These are phyloP conservation scores for Kwoniella botswanensis DNA, from an alignment of 768 basidiomycete genomes.

Conservation along the genomic window DNA sequence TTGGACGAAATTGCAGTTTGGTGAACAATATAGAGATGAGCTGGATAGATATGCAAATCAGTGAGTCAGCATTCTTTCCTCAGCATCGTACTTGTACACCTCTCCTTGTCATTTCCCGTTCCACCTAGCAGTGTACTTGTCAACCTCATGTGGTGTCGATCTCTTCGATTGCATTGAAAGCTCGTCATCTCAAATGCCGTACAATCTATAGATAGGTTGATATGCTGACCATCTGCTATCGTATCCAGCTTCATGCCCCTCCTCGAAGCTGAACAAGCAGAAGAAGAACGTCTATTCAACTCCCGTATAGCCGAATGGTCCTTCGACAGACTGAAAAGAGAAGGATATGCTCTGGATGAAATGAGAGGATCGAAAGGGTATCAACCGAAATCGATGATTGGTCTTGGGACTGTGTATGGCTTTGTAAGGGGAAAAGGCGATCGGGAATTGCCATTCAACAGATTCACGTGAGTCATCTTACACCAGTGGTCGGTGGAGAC, in stretches of 20 bases:
- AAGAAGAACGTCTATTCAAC: conserved; percentile 67
- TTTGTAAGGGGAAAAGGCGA: conserved; percentile 69
- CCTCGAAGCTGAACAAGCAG: conserved; percentile 67
- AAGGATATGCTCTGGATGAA: conserved; percentile 74
- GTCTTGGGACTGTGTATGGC: conserved; percentile 55
- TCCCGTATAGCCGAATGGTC: conserved; percentile 74
- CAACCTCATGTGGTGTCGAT: too few relatives aligned
- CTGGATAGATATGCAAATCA: conserved; percentile 65
- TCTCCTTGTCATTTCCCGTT: too few relatives aligned
- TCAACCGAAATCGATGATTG: conserved; percentile 13
- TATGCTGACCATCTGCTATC: neutral
- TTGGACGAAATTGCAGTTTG: conserved; percentile 18
- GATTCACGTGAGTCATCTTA: conserved; percentile 67
- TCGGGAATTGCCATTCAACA: conserved; percentile 67
- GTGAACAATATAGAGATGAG: conserved; percentile 59
- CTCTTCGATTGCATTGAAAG: too few relatives aligned
- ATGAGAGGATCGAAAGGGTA: conserved; percentile 61
- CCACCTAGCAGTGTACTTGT: too few relatives aligned
- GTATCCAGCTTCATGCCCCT: conserved; percentile 63
- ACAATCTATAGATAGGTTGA: too few relatives aligned
- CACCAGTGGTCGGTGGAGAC: too few relatives aligned
- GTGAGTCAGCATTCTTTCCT: conserved; percentile 57
- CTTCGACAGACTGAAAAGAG: conserved; percentile 65
- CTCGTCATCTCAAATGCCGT: too few relatives aligned
- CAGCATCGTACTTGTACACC: neutral